Evolutionary conservation across 129 eudicot species (phyloP).

Genomic region (Flaveria sonorensis): DNA sequence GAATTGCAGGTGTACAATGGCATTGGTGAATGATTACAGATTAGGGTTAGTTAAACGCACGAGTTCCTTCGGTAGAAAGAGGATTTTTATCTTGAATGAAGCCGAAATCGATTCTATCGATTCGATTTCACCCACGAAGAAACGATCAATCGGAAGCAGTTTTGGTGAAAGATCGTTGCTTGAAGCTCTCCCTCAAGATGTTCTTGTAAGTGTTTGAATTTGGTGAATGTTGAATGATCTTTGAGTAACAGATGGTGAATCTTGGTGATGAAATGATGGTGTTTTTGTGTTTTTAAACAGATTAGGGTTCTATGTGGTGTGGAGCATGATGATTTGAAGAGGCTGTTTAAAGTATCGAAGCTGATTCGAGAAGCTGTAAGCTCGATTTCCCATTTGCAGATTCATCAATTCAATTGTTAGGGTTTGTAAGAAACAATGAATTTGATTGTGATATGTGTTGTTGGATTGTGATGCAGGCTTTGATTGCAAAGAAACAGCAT

Average conservation of each 20-base stretch:
- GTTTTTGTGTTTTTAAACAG: conserved; percentile 47
- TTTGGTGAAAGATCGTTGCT: conserved; percentile 46
- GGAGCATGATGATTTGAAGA: conserved; percentile 86
- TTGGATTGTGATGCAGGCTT: conserved; percentile 53
- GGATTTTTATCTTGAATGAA: conserved; percentile 55
- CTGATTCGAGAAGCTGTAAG: conserved; percentile 82
- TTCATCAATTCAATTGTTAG: background rate
- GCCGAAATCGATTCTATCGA: conserved; percentile 42
- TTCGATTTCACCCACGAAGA: conserved; percentile 46
- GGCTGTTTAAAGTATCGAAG: conserved; percentile 68
- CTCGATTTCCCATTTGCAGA: background rate
- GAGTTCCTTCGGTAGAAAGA: conserved; percentile 73
- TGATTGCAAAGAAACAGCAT: conserved; percentile 70
- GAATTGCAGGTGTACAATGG: conserved; percentile 43
- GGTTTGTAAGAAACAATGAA: background rate
- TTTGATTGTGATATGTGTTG: background rate
- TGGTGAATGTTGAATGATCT: background rate
- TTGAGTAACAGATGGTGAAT: background rate
- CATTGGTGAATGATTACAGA: conserved; percentile 46
- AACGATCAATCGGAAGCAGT: conserved; percentile 34
- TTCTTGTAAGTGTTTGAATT: conserved; percentile 60
- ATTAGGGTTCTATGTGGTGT: conserved; percentile 89
- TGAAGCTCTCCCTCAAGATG: conserved; percentile 86
- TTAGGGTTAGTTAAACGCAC: conserved; percentile 54
- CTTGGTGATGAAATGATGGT: background rate